These are phyloP conservation scores for Trichoderma virens DNA, from an alignment of 495 filamentous ascomycete genomes.

Conservation along the genomic window DNA sequence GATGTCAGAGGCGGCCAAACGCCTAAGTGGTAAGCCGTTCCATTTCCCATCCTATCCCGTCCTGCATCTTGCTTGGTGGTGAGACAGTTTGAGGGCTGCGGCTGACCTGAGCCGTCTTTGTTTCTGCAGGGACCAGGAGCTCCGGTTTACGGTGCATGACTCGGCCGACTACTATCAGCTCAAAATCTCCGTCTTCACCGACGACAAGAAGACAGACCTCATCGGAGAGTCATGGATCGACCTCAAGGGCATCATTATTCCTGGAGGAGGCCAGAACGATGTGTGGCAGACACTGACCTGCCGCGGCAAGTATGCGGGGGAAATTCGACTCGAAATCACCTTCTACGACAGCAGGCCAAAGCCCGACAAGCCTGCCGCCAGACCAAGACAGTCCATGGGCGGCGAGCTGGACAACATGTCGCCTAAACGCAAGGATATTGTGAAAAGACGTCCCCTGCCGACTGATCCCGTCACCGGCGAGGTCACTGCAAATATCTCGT, in stretches of 20 bases:
- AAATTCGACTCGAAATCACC: conserved; percentile 90
- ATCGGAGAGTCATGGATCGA: conserved; percentile 91
- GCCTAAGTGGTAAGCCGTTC: conserved; percentile 69
- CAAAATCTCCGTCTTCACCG: conserved; percentile 94
- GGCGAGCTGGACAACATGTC: conserved; percentile 22
- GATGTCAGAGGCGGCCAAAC: conserved; percentile 94
- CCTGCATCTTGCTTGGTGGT: background rate
- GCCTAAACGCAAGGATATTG: conserved; percentile 36
- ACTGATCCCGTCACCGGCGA: conserved; percentile 56
- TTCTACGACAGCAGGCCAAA: conserved; percentile 89
- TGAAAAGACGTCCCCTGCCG: conserved; percentile 75
- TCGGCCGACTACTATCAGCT: conserved; percentile 91
- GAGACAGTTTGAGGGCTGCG: background rate
- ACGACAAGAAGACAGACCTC: conserved; percentile 91
- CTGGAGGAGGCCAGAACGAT: conserved; percentile 85
- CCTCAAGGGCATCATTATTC: conserved; percentile 69
- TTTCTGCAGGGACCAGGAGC: conserved; percentile 79
- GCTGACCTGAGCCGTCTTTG: background rate
- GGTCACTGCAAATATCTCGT: conserved; percentile 18
- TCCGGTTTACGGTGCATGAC: conserved; percentile 92
- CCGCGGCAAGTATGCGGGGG: conserved; percentile 89
- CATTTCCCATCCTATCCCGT: conserved; percentile 8
- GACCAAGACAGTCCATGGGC: conserved; percentile 32
- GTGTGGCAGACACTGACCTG: conserved; percentile 81
- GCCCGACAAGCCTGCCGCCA: conserved; percentile 53